Evolutionary conservation across 23 red algal species (phyloP), one percentile per base, ranked within the genome.

Genomic region (Gracilaria gracilis): DNA sequence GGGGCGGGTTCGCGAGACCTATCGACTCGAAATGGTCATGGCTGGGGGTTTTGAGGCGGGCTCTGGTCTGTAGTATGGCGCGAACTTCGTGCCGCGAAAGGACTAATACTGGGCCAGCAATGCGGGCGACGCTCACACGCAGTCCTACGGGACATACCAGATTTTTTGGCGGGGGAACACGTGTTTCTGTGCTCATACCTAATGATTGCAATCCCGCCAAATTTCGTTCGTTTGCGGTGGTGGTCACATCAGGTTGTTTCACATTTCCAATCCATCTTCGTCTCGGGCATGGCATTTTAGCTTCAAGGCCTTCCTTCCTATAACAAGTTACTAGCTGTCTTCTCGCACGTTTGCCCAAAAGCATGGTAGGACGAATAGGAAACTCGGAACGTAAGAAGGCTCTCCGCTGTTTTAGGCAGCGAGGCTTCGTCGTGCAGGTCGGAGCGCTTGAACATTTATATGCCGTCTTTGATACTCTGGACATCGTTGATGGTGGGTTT

Each of bases 401-500:
- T 20, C 74, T 90, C 0, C 87, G 87, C 8, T 66, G 20, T 32
- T 92, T 83, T 49, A 75, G 36, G 33, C 89, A 84, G 31, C 77
- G 89, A 6, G 89, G 89, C 9, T 59, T 84, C 39, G 79, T 92
- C 38, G 89, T 92, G n/a, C 89, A 92, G 20, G 79, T 83, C 49
- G 89, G 89, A n/a, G 77, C 89, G 37, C 61, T 92, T 5, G 89
- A 92, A 44, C 78, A 51, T 23, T 64, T 92, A 12, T 75, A 65
- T 39, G 34, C 54, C 33, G 31, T 57, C 20, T 92, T 71, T 35
- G 80, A 84, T 34, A 84, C 27, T 28, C 35, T 65, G 49, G 55
- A 82, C 20, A 55, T 55, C 51, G 51, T 55, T 13, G 39, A 76
- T 38, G 37, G 38, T 24, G 51, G 59, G 34, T 84, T 92, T 76